These are phyloP conservation scores for Passalora sequoiae DNA, from an alignment of 2,329 filamentous ascomycete genomes.

Conservation along the genomic window DNA sequence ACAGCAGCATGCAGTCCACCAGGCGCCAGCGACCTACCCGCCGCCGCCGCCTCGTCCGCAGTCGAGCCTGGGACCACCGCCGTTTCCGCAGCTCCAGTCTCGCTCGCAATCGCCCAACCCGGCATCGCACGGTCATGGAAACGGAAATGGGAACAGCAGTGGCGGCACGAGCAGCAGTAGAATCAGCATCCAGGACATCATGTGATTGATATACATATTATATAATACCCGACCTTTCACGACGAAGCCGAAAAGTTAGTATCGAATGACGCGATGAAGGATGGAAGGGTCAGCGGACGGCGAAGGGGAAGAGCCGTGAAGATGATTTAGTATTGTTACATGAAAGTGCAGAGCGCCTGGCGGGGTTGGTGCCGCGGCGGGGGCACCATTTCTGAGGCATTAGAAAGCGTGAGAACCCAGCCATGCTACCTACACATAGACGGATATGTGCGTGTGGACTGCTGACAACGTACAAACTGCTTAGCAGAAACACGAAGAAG, in stretches of 20 bases:
- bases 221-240: background rate
- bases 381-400: too few relatives aligned
- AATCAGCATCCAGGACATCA: conserved; percentile 37
- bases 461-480: too few relatives aligned
- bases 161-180: conserved; percentile 24
- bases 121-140: conserved; percentile 15
- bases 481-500: too few relatives aligned
- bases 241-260: conserved; percentile 1
- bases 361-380: too few relatives aligned
- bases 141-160: conserved; percentile 1
- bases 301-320: background rate
- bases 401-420: too few relatives aligned
- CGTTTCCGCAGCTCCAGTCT: conserved; percentile 8
- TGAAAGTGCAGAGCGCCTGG: too few relatives aligned
- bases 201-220: conserved; percentile 25
- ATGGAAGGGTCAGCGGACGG: background rate
- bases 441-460: too few relatives aligned
- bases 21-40: conserved; percentile 12
- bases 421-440: too few relatives aligned
- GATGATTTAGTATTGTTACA: too few relatives aligned
- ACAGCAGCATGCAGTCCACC: conserved; percentile 15
- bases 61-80: conserved; percentile 15
- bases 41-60: conserved; percentile 21
- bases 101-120: conserved; percentile 15
- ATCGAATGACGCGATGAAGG: conserved; percentile 5